phyloP scores from a whole-genome alignment of 2,329 filamentous ascomycete genomes.

The Cladosporium velox region DNA sequence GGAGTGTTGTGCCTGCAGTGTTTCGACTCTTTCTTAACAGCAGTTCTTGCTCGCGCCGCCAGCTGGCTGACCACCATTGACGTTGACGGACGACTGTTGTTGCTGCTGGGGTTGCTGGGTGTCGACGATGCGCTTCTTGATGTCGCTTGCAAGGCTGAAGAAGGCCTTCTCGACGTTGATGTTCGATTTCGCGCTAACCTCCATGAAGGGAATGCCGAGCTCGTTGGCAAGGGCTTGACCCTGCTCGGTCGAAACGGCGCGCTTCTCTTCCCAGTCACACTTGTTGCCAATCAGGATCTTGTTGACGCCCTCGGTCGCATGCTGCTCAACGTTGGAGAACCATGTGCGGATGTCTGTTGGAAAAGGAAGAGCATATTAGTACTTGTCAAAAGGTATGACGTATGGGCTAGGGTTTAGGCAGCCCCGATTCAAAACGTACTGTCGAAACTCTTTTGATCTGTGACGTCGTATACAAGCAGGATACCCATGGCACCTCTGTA shows the following conservation, averaged over 20 bases:
- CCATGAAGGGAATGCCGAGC: slow-evolving; percentile 95
- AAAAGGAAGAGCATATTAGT: slow-evolving; percentile 1
- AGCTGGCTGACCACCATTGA: slow-evolving; percentile 31
- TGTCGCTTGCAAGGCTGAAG: slow-evolving; percentile 90
- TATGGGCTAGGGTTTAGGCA: slow-evolving; percentile 6
- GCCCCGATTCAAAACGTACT: slow-evolving; percentile 61
- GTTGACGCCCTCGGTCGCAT: slow-evolving; percentile 98
- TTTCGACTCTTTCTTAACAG: slow-evolving; percentile 60
- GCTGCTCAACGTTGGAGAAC: slow-evolving; percentile 98
- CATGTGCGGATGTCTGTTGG: slow-evolving; percentile 90
- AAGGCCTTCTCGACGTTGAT: slow-evolving; percentile 99
- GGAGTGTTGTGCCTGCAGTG: neutral
- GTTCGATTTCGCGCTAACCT: slow-evolving; percentile 98
- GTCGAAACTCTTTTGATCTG: slow-evolving; percentile 92
- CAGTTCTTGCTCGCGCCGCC: slow-evolving; percentile 53
- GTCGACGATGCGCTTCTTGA: slow-evolving; percentile 98
- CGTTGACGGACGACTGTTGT: slow-evolving; percentile 55
- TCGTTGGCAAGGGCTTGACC: slow-evolving; percentile 93
- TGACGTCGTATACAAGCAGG: slow-evolving; percentile 96
- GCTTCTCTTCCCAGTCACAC: slow-evolving; percentile 99
- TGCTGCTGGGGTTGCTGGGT: slow-evolving; percentile 72
- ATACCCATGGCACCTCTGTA: slow-evolving; percentile 99
- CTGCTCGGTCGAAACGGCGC: slow-evolving; percentile 87
- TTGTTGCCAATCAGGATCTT: slow-evolving; percentile 99
- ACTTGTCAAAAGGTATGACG: neutral